These are phyloP conservation scores for Aspergillus fructus DNA, from an alignment of 2,329 filamentous ascomycete genomes.

Conservation along the genomic window DNA sequence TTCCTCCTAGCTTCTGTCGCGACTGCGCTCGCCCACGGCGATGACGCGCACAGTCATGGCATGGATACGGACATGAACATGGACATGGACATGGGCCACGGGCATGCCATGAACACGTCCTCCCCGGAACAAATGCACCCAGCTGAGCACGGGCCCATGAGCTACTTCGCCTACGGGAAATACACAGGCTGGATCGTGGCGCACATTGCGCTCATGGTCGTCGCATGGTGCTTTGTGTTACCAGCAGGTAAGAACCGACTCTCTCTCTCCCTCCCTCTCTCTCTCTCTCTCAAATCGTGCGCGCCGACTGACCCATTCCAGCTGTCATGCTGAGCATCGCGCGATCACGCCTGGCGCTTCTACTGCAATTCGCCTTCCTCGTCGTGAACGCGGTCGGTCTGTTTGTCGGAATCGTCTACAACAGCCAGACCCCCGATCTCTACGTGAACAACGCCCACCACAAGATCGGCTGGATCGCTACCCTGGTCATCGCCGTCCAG, in stretches of 20 bases:
- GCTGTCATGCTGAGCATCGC: conserved; percentile 84
- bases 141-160: conserved; percentile 35
- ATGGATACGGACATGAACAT: conserved; percentile 32
- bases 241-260: conserved; percentile 61
- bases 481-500: conserved; percentile 70
- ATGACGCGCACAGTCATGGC: conserved; percentile 38
- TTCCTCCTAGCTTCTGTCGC: conserved; percentile 31
- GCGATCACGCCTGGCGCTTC: conserved; percentile 70
- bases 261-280: too few species aligned
- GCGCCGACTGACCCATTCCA: conserved; percentile 35
- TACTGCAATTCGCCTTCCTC: conserved; percentile 41
- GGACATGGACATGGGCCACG: conserved; percentile 29
- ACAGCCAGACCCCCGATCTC: conserved; percentile 22
- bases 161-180: conserved; percentile 44
- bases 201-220: conserved; percentile 69
- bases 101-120: conserved; percentile 20
- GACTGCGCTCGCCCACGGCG: conserved; percentile 35
- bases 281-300: too few species aligned
- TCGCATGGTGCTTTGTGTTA: conserved; percentile 71
- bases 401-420: conserved; percentile 22
- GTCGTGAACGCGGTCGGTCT: conserved; percentile 21
- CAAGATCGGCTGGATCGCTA: conserved; percentile 65
- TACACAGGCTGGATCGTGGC: conserved; percentile 56
- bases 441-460: conserved; percentile 24
- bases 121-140: conserved; percentile 16